Conservation (phyloP, 148 eudicot genomes). For the Amaranthus palmeri region DNA sequence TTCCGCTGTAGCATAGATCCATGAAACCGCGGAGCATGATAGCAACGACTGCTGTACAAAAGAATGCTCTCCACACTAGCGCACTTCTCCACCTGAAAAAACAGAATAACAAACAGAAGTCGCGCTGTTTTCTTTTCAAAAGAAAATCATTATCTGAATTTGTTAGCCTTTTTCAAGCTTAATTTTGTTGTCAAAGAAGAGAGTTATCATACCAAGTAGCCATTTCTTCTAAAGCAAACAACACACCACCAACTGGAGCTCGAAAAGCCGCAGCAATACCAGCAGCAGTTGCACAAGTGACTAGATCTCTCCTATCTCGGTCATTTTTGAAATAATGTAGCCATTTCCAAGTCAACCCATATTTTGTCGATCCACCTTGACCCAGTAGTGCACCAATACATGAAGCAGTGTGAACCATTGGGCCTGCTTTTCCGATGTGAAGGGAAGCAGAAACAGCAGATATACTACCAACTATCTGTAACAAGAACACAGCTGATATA, state of each 20-base stretch:
- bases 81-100: slow-evolving; percentile 90
- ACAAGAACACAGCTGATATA: neutral
- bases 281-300: slow-evolving; percentile 88
- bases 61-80: slow-evolving; percentile 91
- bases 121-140: neutral
- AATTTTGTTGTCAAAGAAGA: neutral
- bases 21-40: slow-evolving; percentile 79
- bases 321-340: slow-evolving; percentile 74
- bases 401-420: slow-evolving; percentile 88
- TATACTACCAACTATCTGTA: slow-evolving; percentile 82
- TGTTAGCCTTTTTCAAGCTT: neutral
- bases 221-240: slow-evolving; percentile 98
- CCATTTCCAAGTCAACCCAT: slow-evolving; percentile 76
- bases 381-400: slow-evolving; percentile 65
- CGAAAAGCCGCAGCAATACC: slow-evolving; percentile 98
- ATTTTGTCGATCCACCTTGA: slow-evolving; percentile 86
- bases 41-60: slow-evolving; percentile 82
- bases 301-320: slow-evolving; percentile 84
- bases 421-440: slow-evolving; percentile 86
- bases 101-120: neutral
- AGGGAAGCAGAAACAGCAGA: slow-evolving; percentile 83
- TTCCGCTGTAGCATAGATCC: slow-evolving; percentile 73
- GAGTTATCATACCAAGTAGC: slow-evolving; percentile 65
- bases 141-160: neutral
- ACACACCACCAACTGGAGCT: slow-evolving; percentile 92